phyloP scores from a whole-genome alignment of 2,329 filamentous ascomycete species.

The Xylogone sp. region DNA sequence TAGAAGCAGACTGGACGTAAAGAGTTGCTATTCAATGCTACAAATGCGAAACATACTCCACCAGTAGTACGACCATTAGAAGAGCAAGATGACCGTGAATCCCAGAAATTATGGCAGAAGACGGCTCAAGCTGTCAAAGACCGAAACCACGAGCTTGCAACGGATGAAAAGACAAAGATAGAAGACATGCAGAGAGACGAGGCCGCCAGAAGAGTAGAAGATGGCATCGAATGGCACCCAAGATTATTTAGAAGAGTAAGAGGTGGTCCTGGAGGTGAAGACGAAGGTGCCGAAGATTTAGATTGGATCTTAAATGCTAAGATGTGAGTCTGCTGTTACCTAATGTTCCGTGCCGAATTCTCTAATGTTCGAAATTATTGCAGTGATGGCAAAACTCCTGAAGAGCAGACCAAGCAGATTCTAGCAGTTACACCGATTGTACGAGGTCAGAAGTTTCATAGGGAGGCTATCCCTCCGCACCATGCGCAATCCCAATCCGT shows the following conservation, averaged over 20 bases:
- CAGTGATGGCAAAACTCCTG: constrained; percentile 61
- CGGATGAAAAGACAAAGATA: constrained; percentile 93
- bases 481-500: constrained; percentile 6
- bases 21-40: constrained; percentile 85
- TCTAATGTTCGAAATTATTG: no score
- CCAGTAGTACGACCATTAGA: constrained; percentile 72
- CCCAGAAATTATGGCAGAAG: constrained; percentile 79
- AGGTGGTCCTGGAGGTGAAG: constrained; percentile 64
- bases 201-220: constrained; percentile 72
- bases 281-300: constrained; percentile 82
- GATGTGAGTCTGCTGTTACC: constrained; percentile 54
- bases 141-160: constrained; percentile 83
- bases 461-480: constrained; percentile 49
- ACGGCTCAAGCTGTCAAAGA: constrained; percentile 80
- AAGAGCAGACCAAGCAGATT: constrained; percentile 76
- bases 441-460: constrained; percentile 62
- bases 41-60: constrained; percentile 69
- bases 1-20: constrained; percentile 73
- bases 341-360: no score
- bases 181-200: constrained; percentile 91
- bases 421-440: constrained; percentile 82
- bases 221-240: constrained; percentile 83
- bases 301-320: constrained; percentile 93
- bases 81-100: constrained; percentile 88
- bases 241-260: constrained; percentile 76